phyloP scores from a whole-genome alignment of 495 filamentous ascomycete species.

The Penicillium antarcticum region DNA sequence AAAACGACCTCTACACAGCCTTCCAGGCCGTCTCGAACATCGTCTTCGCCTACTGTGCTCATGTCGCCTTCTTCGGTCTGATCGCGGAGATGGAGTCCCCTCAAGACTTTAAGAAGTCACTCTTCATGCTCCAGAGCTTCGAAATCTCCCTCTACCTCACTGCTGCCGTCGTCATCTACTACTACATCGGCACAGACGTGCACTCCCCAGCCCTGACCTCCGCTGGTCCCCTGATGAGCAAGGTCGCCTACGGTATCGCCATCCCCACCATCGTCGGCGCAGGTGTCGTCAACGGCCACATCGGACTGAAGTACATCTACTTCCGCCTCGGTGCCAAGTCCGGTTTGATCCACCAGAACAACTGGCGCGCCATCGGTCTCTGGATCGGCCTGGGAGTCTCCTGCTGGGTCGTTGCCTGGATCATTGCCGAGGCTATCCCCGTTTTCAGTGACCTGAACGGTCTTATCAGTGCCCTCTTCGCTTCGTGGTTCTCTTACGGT shows the following conservation, averaged over 20 bases:
- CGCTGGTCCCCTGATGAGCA: slow-evolving; percentile 59
- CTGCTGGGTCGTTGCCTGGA: slow-evolving; percentile 62
- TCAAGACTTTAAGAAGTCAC: slow-evolving; percentile 62
- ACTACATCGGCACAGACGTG: slow-evolving; percentile 64
- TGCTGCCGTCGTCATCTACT: slow-evolving; percentile 68
- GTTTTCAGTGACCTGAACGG: slow-evolving; percentile 62
- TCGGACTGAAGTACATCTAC: slow-evolving; percentile 63
- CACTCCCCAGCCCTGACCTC: slow-evolving; percentile 68
- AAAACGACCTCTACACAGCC: slow-evolving; percentile 29
- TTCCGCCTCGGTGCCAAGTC: slow-evolving; percentile 55
- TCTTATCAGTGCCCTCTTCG: slow-evolving; percentile 41
- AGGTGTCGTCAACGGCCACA: slow-evolving; percentile 68
- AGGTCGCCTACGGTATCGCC: slow-evolving; percentile 76
- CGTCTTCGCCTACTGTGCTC: slow-evolving; percentile 56
- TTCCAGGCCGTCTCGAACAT: slow-evolving; percentile 51
- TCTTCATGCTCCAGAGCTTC: slow-evolving; percentile 59
- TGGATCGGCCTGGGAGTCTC: slow-evolving; percentile 55
- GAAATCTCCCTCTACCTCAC: slow-evolving; percentile 68
- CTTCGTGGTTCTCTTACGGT: slow-evolving; percentile 43
- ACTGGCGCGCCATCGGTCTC: slow-evolving; percentile 38
- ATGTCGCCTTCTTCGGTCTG: slow-evolving; percentile 73
- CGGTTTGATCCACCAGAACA: slow-evolving; percentile 51
- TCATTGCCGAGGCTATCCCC: slow-evolving; percentile 68
- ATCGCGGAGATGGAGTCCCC: slow-evolving; percentile 75
- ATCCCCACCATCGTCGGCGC: slow-evolving; percentile 69